Percentiles rank a stretch among this genome's conserved stretches.
phyloP scores from a whole-genome alignment of 331 rosid genomes.

The Phaseolus coccineus region DNA sequence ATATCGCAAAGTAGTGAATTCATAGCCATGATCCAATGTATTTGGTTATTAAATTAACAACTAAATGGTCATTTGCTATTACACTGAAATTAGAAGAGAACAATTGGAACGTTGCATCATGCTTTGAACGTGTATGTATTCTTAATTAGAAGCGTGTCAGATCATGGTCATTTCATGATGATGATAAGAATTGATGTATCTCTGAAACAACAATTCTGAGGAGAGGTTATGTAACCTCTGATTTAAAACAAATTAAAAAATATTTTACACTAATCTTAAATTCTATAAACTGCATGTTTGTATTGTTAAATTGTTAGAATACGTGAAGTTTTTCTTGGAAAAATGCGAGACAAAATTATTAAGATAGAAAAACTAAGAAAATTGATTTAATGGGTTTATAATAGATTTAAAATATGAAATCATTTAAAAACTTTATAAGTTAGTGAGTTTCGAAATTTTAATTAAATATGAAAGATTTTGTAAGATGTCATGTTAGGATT shows the following conservation, averaged over 20 bases:
- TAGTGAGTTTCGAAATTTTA: neutral
- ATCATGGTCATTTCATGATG: neutral
- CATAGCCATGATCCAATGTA: neutral
- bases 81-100: neutral
- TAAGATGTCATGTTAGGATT: neutral
- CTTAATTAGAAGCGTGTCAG: neutral
- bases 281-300: neutral
- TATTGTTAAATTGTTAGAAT: neutral
- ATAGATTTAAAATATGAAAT: neutral
- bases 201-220: neutral
- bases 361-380: too few species aligned
- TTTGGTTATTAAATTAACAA: neutral
- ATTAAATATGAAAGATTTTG: neutral
- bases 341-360: too few species aligned
- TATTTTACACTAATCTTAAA: neutral
- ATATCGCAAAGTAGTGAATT: neutral
- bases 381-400: neutral
- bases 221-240: neutral
- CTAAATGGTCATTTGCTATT: neutral
- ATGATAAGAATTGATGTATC: neutral
- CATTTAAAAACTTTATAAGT: neutral
- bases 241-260: neutral
- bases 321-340: neutral
- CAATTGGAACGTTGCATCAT: neutral
- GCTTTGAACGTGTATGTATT: neutral